Evolutionary conservation across 2,329 filamentous ascomycete species (phyloP), one percentile per base, ranked within the genome.

Genomic region (Phaeosphaeriaceae sp.): DNA sequence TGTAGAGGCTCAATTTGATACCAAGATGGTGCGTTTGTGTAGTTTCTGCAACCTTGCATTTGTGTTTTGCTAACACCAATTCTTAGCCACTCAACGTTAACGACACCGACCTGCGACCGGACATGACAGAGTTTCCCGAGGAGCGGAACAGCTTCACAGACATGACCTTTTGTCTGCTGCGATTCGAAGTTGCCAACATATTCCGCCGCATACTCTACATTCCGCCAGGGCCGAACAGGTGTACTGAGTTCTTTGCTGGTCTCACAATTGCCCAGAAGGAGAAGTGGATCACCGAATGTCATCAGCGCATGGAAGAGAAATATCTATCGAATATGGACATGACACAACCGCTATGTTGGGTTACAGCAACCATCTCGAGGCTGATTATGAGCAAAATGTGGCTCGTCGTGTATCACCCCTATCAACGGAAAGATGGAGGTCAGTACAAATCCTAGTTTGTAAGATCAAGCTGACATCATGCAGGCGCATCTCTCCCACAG

Each of bases 371-470:
- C 25, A 82, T 91, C 22, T 84, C 87, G 2, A 86, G 90, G 10
- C 81, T 94, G 31, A 87, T 93, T 61, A 86, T 93, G 78, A 88
- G 88, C 52, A 94, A 93, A 76, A 87, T 93, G 81, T 91, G 89
- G 79, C 82, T 95, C 36, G 84, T 93, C 58, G 84, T 92, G 2
- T 91, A 94, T 68, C 88, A 94, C 66, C 90, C 91, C 0, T 84
- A 89, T 68, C 86, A 90, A 31, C 85, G 88, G 51, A 83, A 84
- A 33, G 84, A 87, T 24, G 82, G 83, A 10, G 83, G 73, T 65
- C 54, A 54, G 65, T 46, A 5, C 13, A 20, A 9, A 42, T 1
- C 4, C 11, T 2, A 22, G 25, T 15, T 22, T n/a, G n/a, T n/a
- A n/a, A 11, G 22, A 6, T 13, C n/a, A 20, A 10, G 13, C 24